Percentiles rank a stretch among this genome's conserved stretches.
phyloP scores from a whole-genome alignment of 2,329 filamentous ascomycete genomes.

The Fusarium sp. region DNA sequence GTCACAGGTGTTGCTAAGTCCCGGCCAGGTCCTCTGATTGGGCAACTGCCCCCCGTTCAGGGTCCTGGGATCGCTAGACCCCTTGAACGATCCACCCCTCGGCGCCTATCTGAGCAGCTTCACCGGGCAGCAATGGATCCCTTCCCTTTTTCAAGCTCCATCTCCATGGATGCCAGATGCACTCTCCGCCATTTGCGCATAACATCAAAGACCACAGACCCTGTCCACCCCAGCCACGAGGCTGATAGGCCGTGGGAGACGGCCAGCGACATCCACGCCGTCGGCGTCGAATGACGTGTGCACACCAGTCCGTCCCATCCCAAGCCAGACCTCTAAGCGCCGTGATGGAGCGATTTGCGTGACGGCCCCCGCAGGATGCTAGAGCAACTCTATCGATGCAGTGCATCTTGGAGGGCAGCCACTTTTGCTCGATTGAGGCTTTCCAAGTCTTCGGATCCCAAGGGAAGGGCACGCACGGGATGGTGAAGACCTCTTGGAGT shows the following conservation, averaged over 20 bases:
- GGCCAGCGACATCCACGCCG: slow-evolving; percentile 33
- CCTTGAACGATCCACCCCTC: slow-evolving; percentile 14
- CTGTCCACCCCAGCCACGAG: slow-evolving; percentile 23
- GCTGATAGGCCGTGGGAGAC: slow-evolving; percentile 8
- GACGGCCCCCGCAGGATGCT: slow-evolving; percentile 29
- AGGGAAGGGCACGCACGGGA: slow-evolving; percentile 35
- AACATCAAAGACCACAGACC: slow-evolving; percentile 16
- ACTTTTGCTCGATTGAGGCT: background rate
- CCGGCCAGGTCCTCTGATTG: slow-evolving; percentile 18
- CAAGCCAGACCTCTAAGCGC: slow-evolving; percentile 39
- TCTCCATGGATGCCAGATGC: slow-evolving; percentile 12
- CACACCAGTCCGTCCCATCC: slow-evolving; percentile 7
- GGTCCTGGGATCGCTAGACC: slow-evolving; percentile 10
- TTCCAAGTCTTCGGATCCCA: slow-evolving; percentile 8
- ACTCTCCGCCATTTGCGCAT: slow-evolving; percentile 7
- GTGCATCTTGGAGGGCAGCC: background rate
- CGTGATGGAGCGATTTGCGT: slow-evolving; percentile 31
- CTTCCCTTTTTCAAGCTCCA: background rate
- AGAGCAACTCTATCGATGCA: slow-evolving; percentile 9
- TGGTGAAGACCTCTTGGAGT: slow-evolving; percentile 15
- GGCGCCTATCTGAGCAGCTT: slow-evolving; percentile 26
- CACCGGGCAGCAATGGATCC: background rate
- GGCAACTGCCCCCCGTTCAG: background rate
- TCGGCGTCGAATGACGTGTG: slow-evolving; percentile 43
- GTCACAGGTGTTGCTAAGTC: slow-evolving; percentile 38